Percentiles rank a stretch among this genome's conserved stretches.
Conservation (phyloP, 768 basidiomycete genomes). For the Scleroderma citrinum region DNA sequence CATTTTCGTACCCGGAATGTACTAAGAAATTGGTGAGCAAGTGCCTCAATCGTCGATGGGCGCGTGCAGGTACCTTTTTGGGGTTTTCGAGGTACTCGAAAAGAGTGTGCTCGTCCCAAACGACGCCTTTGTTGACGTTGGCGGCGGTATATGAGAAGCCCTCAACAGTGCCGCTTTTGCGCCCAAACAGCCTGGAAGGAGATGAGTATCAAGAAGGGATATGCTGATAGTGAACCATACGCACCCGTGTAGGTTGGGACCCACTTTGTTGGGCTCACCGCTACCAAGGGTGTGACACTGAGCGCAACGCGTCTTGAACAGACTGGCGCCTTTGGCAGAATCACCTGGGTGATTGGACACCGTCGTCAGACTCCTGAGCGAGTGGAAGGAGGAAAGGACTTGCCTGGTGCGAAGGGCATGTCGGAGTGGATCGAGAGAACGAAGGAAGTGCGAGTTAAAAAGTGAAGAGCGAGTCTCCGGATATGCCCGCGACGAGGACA, state of each 20-base stretch:
- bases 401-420: constrained; percentile 43
- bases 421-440: not conserved
- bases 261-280: constrained; percentile 82
- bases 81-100: constrained; percentile 97
- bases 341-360: constrained; percentile 62
- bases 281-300: constrained; percentile 88
- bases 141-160: constrained; percentile 91
- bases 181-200: constrained; percentile 64
- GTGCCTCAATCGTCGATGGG: not conserved
- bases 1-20: constrained; percentile 98
- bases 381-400: constrained; percentile 10
- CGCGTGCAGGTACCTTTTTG: constrained; percentile 65
- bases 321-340: constrained; percentile 80
- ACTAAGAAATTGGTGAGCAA: constrained; percentile 37
- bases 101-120: constrained; percentile 82
- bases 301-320: constrained; percentile 95
- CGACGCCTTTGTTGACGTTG: constrained; percentile 90
- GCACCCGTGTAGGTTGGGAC: constrained; percentile 92
- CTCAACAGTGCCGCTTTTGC: constrained; percentile 79
- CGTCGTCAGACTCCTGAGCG: not conserved
- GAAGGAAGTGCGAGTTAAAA: too few species aligned
- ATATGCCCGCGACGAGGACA: too few species aligned
- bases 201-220: not conserved
- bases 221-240: constrained; percentile 19
- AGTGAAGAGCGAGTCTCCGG: too few species aligned